Base-by-base conservation (phyloP, 441 rosid species). In the Corymbia citriodora region DNA sequence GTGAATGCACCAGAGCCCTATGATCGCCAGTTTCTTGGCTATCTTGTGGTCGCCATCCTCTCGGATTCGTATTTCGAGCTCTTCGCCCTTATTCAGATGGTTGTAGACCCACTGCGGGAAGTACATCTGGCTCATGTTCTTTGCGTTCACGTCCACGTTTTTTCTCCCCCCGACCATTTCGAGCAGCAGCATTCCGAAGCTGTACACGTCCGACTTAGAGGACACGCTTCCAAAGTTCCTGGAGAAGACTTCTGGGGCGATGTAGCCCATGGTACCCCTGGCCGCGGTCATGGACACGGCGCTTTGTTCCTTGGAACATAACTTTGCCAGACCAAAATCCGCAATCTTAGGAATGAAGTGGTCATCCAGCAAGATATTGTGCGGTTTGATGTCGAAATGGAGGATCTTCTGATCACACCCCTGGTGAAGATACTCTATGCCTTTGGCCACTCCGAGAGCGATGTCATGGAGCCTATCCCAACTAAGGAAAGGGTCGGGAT, bases 41-140 rank as follows among this genome's bases (percentile, higher is more conserved):
- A 74, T 74, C 52, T 74, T 74, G 91, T 94, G 31, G 91, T 97
- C 81, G 93, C 90, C 88, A 94, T 95, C 93, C 93, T 92, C 90
- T 79, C 49, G 88, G 90, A 63, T 65, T 55, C 88, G 40, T 54
- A 87, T 52, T 54, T 87, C 88, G n/a, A 87, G 40, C 63, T 87
- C 88, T 87, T 87, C 88, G 18, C 65, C 88, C 63, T 55, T 52
- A 10, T 87, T 36, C n/a, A 87, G 88, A 55, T 87, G 88, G 48
- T 31, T 87, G 14, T 54, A 87, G 27, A 87, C 88, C 88, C 88
- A 87, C 65, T 87, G 61, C 4, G 88, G 88, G 65, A 87, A 87
- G 65, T 87, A 54, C 57, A 87, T 87, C 63, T 55, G 88, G 29
- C 88, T 87, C 61, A 55, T 87, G 63, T 87, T 29, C 88, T 87